phyloP scores from a whole-genome alignment of 2,329 filamentous ascomycete genomes.

The Chalara sp. region DNA sequence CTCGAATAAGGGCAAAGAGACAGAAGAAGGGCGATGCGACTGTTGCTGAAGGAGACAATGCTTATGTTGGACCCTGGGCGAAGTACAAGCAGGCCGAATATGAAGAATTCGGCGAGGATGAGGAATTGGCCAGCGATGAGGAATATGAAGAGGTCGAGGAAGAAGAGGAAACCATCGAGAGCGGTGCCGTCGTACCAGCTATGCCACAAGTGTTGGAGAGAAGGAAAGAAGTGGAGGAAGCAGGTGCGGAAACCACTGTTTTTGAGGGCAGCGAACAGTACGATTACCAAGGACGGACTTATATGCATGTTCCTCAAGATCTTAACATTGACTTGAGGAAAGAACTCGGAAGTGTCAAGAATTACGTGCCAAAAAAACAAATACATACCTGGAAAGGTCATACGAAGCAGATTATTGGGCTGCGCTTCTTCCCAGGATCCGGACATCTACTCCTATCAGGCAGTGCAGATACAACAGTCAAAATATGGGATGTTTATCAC shows the following conservation, averaged over 20 bases:
- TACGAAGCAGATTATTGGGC: slow-evolving; percentile 75
- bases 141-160: slow-evolving; percentile 74
- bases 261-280: slow-evolving; percentile 80
- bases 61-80: slow-evolving; percentile 95
- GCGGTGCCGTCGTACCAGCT: slow-evolving; percentile 53
- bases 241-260: slow-evolving; percentile 70
- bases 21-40: slow-evolving; percentile 81
- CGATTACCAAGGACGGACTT: slow-evolving; percentile 93
- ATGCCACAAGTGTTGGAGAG: slow-evolving; percentile 46
- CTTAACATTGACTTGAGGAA: slow-evolving; percentile 80
- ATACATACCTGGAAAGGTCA: slow-evolving; percentile 85
- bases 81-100: slow-evolving; percentile 68
- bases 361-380: slow-evolving; percentile 91
- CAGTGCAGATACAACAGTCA: slow-evolving; percentile 85
- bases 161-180: slow-evolving; percentile 60
- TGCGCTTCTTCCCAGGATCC: slow-evolving; percentile 83
- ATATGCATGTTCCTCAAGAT: slow-evolving; percentile 95
- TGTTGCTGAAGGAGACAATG: slow-evolving; percentile 77
- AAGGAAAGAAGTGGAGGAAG: slow-evolving; percentile 49
- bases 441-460: slow-evolving; percentile 86
- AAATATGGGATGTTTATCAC: slow-evolving; percentile 94
- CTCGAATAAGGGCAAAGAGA: slow-evolving; percentile 62
- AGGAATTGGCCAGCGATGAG: slow-evolving; percentile 68
- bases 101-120: slow-evolving; percentile 67
- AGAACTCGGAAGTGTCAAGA: slow-evolving; percentile 72